phyloP scores from a whole-genome alignment of 2,329 filamentous ascomycete species.

The Paraphoma chrysanthemicola region DNA sequence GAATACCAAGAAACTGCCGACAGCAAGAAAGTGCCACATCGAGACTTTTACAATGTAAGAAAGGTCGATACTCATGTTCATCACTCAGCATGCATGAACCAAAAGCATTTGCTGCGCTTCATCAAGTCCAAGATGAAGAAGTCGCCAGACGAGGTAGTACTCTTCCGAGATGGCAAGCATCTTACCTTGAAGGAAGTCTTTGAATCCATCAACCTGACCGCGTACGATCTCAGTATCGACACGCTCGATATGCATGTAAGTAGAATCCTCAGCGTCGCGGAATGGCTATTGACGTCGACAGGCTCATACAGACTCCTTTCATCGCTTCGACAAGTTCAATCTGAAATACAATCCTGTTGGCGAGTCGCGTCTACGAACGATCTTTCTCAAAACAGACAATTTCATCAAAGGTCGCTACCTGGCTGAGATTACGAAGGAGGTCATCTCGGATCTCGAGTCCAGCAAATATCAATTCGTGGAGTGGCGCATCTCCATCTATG shows the following conservation, averaged over 20 bases:
- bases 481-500: conserved; percentile 98
- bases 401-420: conserved; percentile 95
- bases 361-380: conserved; percentile 93
- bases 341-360: conserved; percentile 98
- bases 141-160: conserved; percentile 88
- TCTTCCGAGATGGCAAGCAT: conserved; percentile 90
- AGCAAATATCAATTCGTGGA: conserved; percentile 99
- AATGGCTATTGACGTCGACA: conserved; percentile 41
- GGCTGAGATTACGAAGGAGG: conserved; percentile 97
- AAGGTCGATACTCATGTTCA: conserved; percentile 99
- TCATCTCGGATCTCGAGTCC: conserved; percentile 94
- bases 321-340: conserved; percentile 99
- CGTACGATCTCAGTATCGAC: conserved; percentile 97
- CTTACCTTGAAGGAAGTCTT: conserved; percentile 93
- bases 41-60: conserved; percentile 98
- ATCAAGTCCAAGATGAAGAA: conserved; percentile 99
- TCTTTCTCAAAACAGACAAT: conserved; percentile 98
- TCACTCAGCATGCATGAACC: conserved; percentile 99
- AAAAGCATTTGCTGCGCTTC: conserved; percentile 96
- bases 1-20: conserved; percentile 98
- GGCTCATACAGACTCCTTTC: conserved; percentile 97
- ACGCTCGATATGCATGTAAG: conserved; percentile 97
- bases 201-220: conserved; percentile 94
- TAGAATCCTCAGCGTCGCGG: conserved; percentile 20
- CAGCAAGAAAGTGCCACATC: conserved; percentile 95